Base-by-base conservation (phyloP, 345 rosid species). In the Salix brachista region DNA sequence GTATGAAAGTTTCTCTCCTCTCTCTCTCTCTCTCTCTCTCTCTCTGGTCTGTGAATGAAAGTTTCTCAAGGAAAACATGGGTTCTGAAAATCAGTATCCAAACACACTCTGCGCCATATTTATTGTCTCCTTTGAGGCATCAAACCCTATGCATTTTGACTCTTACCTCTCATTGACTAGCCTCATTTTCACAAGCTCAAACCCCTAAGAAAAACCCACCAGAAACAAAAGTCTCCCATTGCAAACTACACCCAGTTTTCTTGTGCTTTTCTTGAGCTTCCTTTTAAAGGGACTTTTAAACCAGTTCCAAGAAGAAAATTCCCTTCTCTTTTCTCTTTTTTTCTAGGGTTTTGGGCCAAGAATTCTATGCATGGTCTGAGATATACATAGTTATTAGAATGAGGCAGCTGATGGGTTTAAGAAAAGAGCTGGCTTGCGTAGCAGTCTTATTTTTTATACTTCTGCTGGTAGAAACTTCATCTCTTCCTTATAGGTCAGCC, bases 81-180 rank as follows among this genome's bases (percentile, higher is more conserved):
- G 67, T 21, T 65, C 67, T 65, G 67, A 65, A 65, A 28, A 65
- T 66, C 77, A 73, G 70, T 2, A n/a, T 18, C 73, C 64, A 65
- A 69, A 78, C 74, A 37, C 19, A 52, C 78, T 52, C 80, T 78
- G 67, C 64, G 61, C 65, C 79, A 61, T 54, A 80, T 77, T 77
- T 80, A 69, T 65, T 71, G 62, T 48, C 23, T 44, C 46, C 21
- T 65, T 54, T 19, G 65, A 71, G 68, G 84, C 87, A 80, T 78
- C 78, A 75, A 82, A 41, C 76, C 80, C 87, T 78, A 80, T 80
- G 87, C 85, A 61, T 73, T 23, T 80, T 86, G 83, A 81, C 83
- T 67, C 77, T 78, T 64, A 19, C 80, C 67, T 78, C 69, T 73
- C 73, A 71, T 84, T 84, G 83, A 87, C 87, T 71, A 34, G 76